Conservation (phyloP, 768 basidiomycete species). For the Calvatia gigantea region DNA sequence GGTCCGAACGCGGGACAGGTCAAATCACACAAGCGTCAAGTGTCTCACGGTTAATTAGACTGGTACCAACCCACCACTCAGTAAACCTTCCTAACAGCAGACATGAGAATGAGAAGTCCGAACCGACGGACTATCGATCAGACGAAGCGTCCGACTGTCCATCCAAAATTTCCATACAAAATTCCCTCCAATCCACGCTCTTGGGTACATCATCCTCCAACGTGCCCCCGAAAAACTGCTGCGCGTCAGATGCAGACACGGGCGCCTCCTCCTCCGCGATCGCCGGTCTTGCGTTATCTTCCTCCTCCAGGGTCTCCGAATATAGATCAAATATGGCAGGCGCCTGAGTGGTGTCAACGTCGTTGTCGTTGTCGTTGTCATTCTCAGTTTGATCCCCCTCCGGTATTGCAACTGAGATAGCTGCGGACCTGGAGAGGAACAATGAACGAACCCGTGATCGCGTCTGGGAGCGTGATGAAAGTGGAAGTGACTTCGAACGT, state of each 20-base stretch:
- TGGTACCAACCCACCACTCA: neutral
- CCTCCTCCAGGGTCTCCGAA: neutral
- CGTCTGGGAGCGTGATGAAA: neutral
- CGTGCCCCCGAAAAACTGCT: constrained; percentile 22
- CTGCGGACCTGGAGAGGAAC: neutral
- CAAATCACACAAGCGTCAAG: neutral
- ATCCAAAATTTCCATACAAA: constrained; percentile 43
- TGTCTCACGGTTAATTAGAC: neutral
- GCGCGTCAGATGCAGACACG: constrained; percentile 16
- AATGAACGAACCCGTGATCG: neutral
- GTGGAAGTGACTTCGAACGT: neutral
- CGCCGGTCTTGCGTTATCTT: constrained; percentile 30
- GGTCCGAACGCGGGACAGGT: too few relatives aligned
- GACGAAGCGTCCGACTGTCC: neutral
- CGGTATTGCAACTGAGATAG: constrained; percentile 7
- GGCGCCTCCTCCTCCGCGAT: constrained; percentile 36
- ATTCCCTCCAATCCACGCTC: constrained; percentile 54
- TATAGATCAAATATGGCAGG: neutral
- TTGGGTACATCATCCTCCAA: constrained; percentile 30
- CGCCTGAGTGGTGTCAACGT: neutral
- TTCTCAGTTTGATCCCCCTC: neutral
- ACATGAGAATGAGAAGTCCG: neutral
- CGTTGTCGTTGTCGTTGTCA: neutral
- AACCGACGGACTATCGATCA: too few relatives aligned
- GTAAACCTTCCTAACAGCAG: neutral